Evolutionary conservation across 1,139 yeast genomes (phyloP).

Genomic region (Hemisphaericaspora xylanilytica): DNA sequence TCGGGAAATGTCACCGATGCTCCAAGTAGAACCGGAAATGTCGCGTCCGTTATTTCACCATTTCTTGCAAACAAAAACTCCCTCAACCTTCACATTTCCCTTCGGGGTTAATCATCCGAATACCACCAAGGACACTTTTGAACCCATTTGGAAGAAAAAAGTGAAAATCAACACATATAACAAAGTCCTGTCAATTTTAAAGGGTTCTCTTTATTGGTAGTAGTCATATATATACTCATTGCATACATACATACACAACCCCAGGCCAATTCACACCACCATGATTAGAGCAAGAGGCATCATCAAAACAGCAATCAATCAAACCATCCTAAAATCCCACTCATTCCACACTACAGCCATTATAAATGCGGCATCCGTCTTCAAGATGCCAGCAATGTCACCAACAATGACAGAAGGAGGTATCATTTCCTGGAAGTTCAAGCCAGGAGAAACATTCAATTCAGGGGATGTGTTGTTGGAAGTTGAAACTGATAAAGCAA

Average conservation of each 20-base stretch:
- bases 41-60: slow-evolving; percentile 18
- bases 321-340: slow-evolving; percentile 8
- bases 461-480: slow-evolving; percentile 89
- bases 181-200: too few relatives aligned
- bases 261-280: neutral
- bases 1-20: neutral
- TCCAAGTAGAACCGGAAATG: slow-evolving; percentile 15
- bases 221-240: too few relatives aligned
- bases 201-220: neutral
- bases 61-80: too few relatives aligned
- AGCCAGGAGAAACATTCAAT: slow-evolving; percentile 71
- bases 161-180: too few relatives aligned
- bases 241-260: neutral
- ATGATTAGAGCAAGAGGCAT: slow-evolving; percentile 14
- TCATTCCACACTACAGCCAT: slow-evolving; percentile 20
- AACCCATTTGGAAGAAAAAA: too few relatives aligned
- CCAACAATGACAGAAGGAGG: slow-evolving; percentile 99
- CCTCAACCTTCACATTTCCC: too few relatives aligned
- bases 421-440: slow-evolving; percentile 88
- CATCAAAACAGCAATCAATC: slow-evolving; percentile 9
- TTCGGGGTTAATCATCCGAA: slow-evolving; percentile 7
- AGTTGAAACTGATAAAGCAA: slow-evolving; percentile 92
- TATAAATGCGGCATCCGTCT: slow-evolving; percentile 52
- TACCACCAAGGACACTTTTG: too few relatives aligned
- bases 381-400: slow-evolving; percentile 97